Evolutionary conservation across 169 alveolate species (phyloP).

Genomic region (Hepatocystis sp.): DNA sequence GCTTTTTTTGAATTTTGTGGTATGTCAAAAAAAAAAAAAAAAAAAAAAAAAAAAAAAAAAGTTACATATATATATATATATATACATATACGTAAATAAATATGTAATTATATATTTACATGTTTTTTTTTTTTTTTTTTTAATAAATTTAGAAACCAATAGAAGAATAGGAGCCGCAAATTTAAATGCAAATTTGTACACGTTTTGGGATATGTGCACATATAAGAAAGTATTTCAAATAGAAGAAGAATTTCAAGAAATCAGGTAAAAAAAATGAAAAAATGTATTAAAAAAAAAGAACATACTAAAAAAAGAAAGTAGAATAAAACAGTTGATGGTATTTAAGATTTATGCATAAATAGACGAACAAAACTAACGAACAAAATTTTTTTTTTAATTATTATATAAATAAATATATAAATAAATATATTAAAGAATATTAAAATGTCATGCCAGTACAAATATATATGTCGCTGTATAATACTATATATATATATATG

Average conservation of each 20-base stretch:
- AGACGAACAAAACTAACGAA: too few species aligned
- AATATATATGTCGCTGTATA: too few species aligned
- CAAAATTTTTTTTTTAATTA: too few species aligned
- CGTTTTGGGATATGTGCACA: slow-evolving; percentile 81
- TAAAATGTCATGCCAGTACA: too few species aligned
- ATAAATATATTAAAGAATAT: too few species aligned
- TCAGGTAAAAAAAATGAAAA: slow-evolving; percentile 24
- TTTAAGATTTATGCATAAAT: too few species aligned
- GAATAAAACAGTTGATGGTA: too few species aligned
- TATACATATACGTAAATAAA: neutral
- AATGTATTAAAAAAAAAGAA: neutral
- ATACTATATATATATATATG: too few species aligned
- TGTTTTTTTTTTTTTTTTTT: neutral
- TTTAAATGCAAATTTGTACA: slow-evolving; percentile 78
- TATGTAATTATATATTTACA: neutral
- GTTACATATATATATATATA: neutral
- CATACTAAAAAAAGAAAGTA: neutral
- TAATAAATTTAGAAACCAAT: slow-evolving; percentile 74
- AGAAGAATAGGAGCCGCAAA: slow-evolving; percentile 86
- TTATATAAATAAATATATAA: too few species aligned
- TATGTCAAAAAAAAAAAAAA: too few species aligned
- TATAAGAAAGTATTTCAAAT: slow-evolving; percentile 61
- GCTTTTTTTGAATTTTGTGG: slow-evolving; percentile 87
- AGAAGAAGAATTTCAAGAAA: slow-evolving; percentile 72
- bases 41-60: neutral